Percentiles rank a stretch among this genome's conserved stretches.
phyloP scores from a whole-genome alignment of 2,329 filamentous ascomycete genomes.

The Penicillium sp. region DNA sequence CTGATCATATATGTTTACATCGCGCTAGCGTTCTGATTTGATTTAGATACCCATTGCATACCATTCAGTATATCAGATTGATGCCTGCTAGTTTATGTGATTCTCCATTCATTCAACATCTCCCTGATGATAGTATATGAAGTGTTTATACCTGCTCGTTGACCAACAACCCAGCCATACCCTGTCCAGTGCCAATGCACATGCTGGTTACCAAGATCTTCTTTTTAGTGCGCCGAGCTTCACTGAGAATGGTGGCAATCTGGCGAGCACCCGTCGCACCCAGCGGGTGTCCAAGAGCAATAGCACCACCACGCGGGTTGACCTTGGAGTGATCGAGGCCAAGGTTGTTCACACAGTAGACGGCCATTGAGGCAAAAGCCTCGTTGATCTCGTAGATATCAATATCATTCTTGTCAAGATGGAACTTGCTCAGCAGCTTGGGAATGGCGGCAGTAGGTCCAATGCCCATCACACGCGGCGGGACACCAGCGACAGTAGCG shows the following conservation, averaged over 20 bases:
- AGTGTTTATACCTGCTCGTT: conserved; percentile 52
- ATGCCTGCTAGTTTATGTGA: too few species aligned
- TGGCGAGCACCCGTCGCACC: conserved; percentile 84
- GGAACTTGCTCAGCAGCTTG: conserved; percentile 78
- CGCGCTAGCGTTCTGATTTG: neutral
- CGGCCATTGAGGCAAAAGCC: conserved; percentile 95
- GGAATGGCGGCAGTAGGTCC: conserved; percentile 55
- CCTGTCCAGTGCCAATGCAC: conserved; percentile 66
- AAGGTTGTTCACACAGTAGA: conserved; percentile 75
- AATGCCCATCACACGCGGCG: conserved; percentile 95
- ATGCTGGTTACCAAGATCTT: conserved; percentile 89
- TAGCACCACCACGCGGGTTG: conserved; percentile 91
- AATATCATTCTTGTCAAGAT: conserved; percentile 71
- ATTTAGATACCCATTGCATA: conserved; percentile 3
- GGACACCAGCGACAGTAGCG: conserved; percentile 80
- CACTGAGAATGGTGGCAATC: conserved; percentile 85
- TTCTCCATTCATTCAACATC: neutral
- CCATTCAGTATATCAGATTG: neutral
- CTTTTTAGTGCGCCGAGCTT: conserved; percentile 76
- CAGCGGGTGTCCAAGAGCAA: conserved; percentile 84
- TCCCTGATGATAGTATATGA: neutral
- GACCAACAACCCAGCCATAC: conserved; percentile 61
- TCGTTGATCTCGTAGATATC: conserved; percentile 95
- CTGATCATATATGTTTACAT: conserved; percentile 5
- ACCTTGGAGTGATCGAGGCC: conserved; percentile 62